phyloP scores from a whole-genome alignment of 768 basidiomycete species.

The Antrodiella citrinella region DNA sequence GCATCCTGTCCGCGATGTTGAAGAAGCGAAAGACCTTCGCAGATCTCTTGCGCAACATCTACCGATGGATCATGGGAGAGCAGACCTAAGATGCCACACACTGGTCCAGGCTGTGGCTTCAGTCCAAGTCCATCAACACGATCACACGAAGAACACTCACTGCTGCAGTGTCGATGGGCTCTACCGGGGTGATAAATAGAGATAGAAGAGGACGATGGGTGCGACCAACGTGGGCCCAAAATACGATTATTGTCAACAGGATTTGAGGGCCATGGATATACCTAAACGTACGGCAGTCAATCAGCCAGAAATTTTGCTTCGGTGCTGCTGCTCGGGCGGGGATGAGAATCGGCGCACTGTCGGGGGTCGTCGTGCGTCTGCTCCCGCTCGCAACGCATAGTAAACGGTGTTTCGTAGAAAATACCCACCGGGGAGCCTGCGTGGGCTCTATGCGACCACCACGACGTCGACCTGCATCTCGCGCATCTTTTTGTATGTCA shows the following conservation, averaged over 20 bases:
- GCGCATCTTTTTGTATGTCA: background rate
- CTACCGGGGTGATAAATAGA: background rate
- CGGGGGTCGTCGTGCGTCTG: background rate
- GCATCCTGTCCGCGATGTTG: slow-evolving; percentile 99
- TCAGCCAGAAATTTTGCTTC: background rate
- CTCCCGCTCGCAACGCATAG: background rate
- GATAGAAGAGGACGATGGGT: background rate
- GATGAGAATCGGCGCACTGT: background rate
- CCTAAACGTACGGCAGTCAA: background rate
- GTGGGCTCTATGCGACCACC: background rate
- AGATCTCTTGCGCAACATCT: slow-evolving; percentile 82
- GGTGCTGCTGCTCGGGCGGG: background rate
- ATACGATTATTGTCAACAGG: background rate
- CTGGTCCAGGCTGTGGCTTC: slow-evolving; percentile 20
- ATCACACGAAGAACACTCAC: slow-evolving; percentile 17
- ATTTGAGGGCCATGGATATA: background rate
- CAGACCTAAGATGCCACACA: slow-evolving; percentile 93
- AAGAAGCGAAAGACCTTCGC: slow-evolving; percentile 88
- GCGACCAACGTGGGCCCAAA: background rate
- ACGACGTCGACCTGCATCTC: background rate
- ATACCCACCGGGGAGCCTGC: background rate
- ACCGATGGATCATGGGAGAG: slow-evolving; percentile 69
- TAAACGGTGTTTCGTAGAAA: background rate
- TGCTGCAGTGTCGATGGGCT: slow-evolving; percentile 6
- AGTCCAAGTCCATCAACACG: slow-evolving; percentile 7